Evolutionary conservation across 768 basidiomycete genomes (phyloP).

Genomic region (Panus rudis): DNA sequence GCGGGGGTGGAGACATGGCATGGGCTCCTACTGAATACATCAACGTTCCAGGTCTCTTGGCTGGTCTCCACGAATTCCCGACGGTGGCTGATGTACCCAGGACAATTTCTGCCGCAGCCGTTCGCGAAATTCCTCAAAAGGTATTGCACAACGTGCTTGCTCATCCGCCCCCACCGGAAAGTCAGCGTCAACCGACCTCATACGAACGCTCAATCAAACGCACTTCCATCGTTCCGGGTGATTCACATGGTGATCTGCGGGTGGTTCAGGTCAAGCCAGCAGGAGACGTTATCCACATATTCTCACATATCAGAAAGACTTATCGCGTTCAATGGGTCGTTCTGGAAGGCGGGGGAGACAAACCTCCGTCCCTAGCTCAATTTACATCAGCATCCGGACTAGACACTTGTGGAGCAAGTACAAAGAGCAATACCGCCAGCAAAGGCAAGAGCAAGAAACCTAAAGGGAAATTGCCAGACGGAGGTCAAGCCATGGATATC

Average conservation of each 20-base stretch:
- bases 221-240: too few relatives aligned
- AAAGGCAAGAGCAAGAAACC: neutral
- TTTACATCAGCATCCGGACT: neutral
- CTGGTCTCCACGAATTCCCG: conserved; percentile 87
- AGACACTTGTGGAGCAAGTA: neutral
- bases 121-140: conserved; percentile 26
- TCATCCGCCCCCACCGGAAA: conserved; percentile 21
- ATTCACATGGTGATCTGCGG: conserved; percentile 11
- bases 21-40: conserved; percentile 8
- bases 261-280: conserved; percentile 43
- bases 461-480: neutral
- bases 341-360: conserved; percentile 45
- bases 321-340: conserved; percentile 71
- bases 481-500: too few relatives aligned
- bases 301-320: conserved; percentile 88
- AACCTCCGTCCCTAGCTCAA: conserved; percentile 27
- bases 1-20: conserved; percentile 1
- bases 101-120: conserved; percentile 30
- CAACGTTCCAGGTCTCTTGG: conserved; percentile 64
- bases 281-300: conserved; percentile 72
- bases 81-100: conserved; percentile 48
- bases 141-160: conserved; percentile 35
- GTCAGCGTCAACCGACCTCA: conserved; percentile 1
- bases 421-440: neutral
- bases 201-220: too few relatives aligned